Evolutionary conservation across 495 filamentous ascomycete genomes (phyloP).

Genomic region (Hypoxylon subgilvum): DNA sequence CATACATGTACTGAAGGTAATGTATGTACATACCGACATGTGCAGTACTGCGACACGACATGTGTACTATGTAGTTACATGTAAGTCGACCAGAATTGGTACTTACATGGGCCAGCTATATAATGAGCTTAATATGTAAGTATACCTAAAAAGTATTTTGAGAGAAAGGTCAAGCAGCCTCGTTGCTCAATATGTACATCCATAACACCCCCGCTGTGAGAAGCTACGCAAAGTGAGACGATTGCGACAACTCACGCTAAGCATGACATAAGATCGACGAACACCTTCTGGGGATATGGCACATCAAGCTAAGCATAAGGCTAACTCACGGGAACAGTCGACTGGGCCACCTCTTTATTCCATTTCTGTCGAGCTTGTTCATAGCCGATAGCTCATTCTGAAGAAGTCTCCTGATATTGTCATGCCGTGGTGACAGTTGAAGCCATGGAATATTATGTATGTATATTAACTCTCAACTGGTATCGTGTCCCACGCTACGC

Average conservation of each 20-base stretch:
- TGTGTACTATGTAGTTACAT: no score
- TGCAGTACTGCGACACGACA: no score
- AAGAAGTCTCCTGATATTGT: no score
- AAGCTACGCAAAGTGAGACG: slow-evolving; percentile 9
- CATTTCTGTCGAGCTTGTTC: background rate
- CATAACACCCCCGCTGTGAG: slow-evolving; percentile 5
- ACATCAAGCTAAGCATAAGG: background rate
- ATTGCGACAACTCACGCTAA: slow-evolving; percentile 18
- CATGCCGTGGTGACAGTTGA: slow-evolving; percentile 3
- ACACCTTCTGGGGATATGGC: slow-evolving; percentile 7
- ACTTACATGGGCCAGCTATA: background rate
- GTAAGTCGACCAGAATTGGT: slow-evolving; percentile 7
- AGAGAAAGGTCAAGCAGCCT: background rate
- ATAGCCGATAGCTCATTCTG: no score
- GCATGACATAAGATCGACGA: slow-evolving; percentile 32
- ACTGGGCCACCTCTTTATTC: slow-evolving; percentile 2
- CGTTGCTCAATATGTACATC: slow-evolving; percentile 5
- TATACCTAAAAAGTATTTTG: no score
- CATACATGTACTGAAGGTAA: slow-evolving; percentile 8
- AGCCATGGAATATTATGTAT: background rate
- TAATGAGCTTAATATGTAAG: background rate
- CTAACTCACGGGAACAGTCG: background rate
- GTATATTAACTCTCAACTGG: slow-evolving; percentile 17
- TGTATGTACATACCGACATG: no score
- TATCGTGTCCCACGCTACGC: slow-evolving; percentile 15